Evolutionary conservation across 306 rosid genomes (phyloP).

Genomic region (Cyclanthera cordifolia): DNA sequence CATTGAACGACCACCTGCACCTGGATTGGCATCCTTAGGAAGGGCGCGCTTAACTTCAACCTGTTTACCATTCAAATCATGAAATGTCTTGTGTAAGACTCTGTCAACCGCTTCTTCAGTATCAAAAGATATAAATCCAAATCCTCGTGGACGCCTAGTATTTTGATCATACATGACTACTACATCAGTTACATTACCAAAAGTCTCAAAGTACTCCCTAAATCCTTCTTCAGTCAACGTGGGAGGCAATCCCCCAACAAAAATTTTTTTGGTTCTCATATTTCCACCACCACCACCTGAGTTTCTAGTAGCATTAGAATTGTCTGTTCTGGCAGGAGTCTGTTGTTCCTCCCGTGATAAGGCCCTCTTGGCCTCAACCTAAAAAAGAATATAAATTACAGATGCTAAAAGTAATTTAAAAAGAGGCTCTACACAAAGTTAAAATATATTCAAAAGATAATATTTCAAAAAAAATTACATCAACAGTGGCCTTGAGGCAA

Average conservation of each 20-base stretch:
- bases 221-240: conserved; percentile 77
- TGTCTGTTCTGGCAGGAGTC: conserved; percentile 59
- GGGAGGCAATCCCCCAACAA: conserved; percentile 95
- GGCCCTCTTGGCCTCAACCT: conserved; percentile 98
- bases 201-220: conserved; percentile 70
- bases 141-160: conserved; percentile 94
- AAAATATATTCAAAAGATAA: not conserved
- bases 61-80: conserved; percentile 91
- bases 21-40: conserved; percentile 95
- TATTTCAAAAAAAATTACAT: conserved; percentile 3
- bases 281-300: conserved; percentile 63
- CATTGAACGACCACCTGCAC: conserved; percentile 70
- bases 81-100: conserved; percentile 88
- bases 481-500: not conserved
- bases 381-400: conserved; percentile 25
- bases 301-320: conserved; percentile 48
- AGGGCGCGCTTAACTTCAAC: conserved; percentile 99
- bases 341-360: conserved; percentile 96
- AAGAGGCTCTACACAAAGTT: not conserved
- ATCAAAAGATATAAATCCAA: conserved; percentile 93
- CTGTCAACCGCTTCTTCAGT: conserved; percentile 88
- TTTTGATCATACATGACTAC: conserved; percentile 96
- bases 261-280: conserved; percentile 81
- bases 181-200: conserved; percentile 83
- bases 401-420: not conserved